Percentiles rank a stretch among this genome's conserved stretches.
phyloP scores from a whole-genome alignment of 2,329 filamentous ascomycete species.

The Pestalotiopsis sp. region DNA sequence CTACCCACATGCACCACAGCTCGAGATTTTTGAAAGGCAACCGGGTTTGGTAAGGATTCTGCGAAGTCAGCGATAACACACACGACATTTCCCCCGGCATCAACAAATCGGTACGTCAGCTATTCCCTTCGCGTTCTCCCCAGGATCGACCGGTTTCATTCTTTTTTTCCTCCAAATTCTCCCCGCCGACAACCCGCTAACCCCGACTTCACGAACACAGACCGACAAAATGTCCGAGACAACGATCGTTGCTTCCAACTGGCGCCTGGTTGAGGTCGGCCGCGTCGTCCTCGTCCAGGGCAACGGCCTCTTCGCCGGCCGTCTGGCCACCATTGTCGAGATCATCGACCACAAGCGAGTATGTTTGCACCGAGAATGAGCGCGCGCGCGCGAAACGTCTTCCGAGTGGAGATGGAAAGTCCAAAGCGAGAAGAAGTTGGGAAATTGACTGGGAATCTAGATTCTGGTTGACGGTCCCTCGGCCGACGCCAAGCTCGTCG shows the following conservation, averaged over 20 bases:
- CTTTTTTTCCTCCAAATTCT: not conserved
- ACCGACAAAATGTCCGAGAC: conserved; percentile 78
- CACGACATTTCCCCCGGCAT: conserved; percentile 24
- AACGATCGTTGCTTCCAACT: conserved; percentile 78
- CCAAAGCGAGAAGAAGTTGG: conserved; percentile 23
- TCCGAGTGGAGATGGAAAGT: conserved; percentile 16
- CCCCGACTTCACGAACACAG: conserved; percentile 29
- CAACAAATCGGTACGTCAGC: conserved; percentile 23
- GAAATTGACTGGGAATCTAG: conserved; percentile 48
- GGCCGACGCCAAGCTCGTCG: conserved; percentile 73
- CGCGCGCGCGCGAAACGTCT: not conserved
- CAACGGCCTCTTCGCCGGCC: conserved; percentile 76
- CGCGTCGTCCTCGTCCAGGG: conserved; percentile 89
- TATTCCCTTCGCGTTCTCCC: conserved; percentile 9
- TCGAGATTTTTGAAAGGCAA: conserved; percentile 17
- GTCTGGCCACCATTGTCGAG: conserved; percentile 93
- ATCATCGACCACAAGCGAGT: conserved; percentile 99
- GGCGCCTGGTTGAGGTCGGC: conserved; percentile 98
- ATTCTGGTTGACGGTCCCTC: conserved; percentile 95
- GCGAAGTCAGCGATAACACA: conserved; percentile 18
- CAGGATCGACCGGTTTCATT: not conserved
- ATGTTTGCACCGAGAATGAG: conserved; percentile 51
- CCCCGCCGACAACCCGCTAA: not conserved
- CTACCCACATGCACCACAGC: conserved; percentile 21
- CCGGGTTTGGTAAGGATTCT: conserved; percentile 23